Base-by-base conservation (phyloP, 352 stramenopile genomes). In the Globisporangium camurandrum region DNA sequence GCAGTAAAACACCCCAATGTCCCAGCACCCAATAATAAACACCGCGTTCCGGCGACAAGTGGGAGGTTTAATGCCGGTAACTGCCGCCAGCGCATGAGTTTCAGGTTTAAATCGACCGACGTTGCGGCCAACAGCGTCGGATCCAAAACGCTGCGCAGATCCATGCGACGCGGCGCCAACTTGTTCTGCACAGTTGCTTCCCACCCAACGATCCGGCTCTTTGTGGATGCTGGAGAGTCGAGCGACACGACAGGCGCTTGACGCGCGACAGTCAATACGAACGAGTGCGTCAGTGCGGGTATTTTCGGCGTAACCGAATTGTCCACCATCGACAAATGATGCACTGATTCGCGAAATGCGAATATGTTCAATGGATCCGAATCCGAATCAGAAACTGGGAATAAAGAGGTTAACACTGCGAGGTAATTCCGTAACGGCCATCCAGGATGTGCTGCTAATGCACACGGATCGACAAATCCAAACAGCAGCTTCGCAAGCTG, bases 71-170 rank as follows among this genome's bases (percentile, higher is more conserved):
- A 74, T 28, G 75, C 71, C 5, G 97, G 97, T 20, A 99, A 70
- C 48, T 98, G 91, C 5, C 97, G 76, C 97, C 97, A 99, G 33
- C 97, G 88, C 97, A 99, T 99, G 17, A 99, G 74, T 64, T 98
- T 96, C 9, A 99, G 62, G 66, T 99, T 99, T 44, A 99, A 73
- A 60, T 98, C 90, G n/a, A 97, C 92, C 1, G 95, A 97, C 50
- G 97, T 94, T 36, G 97, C 81, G 7, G 93, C 93, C 19, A 99
- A 80, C 26, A 94, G 88, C 9, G 88, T 75, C 46, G 71, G 91
- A 51, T 94, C 80, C 24, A 94, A 50, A 10, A 90, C 70, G 2
- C 69, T 61, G 3, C 64, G 61, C n/a, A 94, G 62, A 37, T 92
- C 72, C 74, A 92, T 88, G 24, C 78, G 60, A 12, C 83, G 76